phyloP scores from a whole-genome alignment of 345 rosid species.

The Firmiana major region DNA sequence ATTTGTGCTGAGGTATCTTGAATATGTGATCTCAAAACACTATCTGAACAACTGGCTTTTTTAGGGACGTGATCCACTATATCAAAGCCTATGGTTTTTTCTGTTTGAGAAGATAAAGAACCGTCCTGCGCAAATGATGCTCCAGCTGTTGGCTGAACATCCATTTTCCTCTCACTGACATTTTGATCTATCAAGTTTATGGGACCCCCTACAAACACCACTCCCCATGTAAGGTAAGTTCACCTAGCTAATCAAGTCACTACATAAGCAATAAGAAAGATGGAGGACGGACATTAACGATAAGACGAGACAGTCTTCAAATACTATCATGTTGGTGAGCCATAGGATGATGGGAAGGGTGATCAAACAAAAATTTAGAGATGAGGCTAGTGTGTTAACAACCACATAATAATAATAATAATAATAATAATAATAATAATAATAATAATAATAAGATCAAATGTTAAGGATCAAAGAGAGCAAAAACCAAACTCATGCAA shows the following conservation, averaged over 20 bases:
- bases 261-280: neutral
- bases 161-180: constrained; percentile 14
- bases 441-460: too few species aligned
- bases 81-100: constrained; percentile 9
- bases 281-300: neutral
- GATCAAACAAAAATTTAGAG: neutral
- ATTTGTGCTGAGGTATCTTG: constrained; percentile 23
- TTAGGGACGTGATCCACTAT: constrained; percentile 13
- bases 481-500: neutral
- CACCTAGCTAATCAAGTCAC: neutral
- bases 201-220: constrained; percentile 16
- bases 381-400: neutral
- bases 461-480: neutral
- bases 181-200: constrained; percentile 3
- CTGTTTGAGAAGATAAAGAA: constrained; percentile 18
- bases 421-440: too few species aligned
- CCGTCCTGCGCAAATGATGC: neutral
- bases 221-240: constrained; percentile 7
- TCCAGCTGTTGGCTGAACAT: constrained; percentile 1
- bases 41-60: constrained; percentile 26
- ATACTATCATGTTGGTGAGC: neutral
- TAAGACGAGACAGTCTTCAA: neutral
- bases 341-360: neutral
- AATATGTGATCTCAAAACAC: constrained; percentile 26
- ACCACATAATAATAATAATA: too few species aligned